phyloP scores from a whole-genome alignment of 352 stramenopile genomes.

The Sclerospora graminicola region DNA sequence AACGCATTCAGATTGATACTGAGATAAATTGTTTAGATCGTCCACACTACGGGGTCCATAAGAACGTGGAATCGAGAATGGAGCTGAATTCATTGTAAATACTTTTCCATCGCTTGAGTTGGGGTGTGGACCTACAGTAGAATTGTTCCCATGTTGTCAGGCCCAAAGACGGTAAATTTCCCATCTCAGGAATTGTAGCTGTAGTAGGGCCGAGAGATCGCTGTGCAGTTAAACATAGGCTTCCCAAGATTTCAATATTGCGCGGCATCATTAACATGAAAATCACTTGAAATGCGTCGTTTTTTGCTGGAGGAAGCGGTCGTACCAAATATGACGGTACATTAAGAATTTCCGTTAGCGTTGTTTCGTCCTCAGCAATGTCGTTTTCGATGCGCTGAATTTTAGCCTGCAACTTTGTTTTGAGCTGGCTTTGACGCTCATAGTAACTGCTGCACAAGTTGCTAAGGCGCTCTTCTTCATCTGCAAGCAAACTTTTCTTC shows the following conservation, averaged over 20 bases:
- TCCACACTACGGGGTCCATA: conserved; percentile 8
- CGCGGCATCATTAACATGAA: conserved; percentile 33
- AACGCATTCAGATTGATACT: conserved; percentile 20
- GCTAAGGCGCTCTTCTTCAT: conserved; percentile 2
- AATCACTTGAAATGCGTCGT: conserved; percentile 22
- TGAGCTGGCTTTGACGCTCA: not conserved
- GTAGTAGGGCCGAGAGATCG: conserved; percentile 14
- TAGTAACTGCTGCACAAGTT: no score
- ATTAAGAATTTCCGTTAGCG: conserved; percentile 1
- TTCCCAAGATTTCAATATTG: conserved; percentile 25
- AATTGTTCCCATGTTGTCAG: conserved; percentile 15
- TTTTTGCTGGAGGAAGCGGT: conserved; percentile 17
- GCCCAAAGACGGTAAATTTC: not conserved
- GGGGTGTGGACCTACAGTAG: conserved; percentile 4
- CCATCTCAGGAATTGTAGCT: conserved; percentile 5
- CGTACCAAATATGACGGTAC: conserved; percentile 23
- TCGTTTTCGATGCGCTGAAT: not conserved
- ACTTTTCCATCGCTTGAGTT: conserved; percentile 4
- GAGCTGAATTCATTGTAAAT: conserved; percentile 8
- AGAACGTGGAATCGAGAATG: conserved; percentile 5
- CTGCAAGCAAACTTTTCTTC: not conserved
- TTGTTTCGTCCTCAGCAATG: not conserved
- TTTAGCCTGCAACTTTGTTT: not conserved
- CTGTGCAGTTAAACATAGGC: conserved; percentile 30
- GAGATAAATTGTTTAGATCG: conserved; percentile 3